Conservation (phyloP, 2,329 filamentous ascomycete species). For the Fusarium subglutinans region DNA sequence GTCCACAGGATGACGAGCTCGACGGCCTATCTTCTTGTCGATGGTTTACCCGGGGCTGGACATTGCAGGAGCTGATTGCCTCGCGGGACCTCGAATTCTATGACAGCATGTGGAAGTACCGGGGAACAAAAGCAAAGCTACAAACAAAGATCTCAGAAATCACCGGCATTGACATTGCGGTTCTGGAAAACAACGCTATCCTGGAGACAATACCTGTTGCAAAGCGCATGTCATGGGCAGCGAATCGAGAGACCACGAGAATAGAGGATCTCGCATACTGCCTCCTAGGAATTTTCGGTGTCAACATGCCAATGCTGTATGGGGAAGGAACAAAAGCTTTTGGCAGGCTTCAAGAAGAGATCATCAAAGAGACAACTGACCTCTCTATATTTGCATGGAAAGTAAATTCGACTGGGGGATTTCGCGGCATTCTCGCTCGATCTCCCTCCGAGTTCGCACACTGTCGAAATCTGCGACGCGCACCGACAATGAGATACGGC, state of each 20-base stretch:
- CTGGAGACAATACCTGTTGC: not conserved
- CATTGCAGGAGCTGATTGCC: constrained; percentile 6
- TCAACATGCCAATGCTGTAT: constrained; percentile 19
- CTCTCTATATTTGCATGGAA: constrained; percentile 22
- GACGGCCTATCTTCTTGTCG: not conserved
- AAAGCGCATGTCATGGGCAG: constrained; percentile 15
- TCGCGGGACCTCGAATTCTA: not conserved
- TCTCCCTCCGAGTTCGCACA: not conserved
- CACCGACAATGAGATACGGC: not conserved
- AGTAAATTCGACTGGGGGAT: not conserved
- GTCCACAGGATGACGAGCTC: fast-evolving
- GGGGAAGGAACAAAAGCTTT: constrained; percentile 11
- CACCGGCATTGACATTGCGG: not conserved
- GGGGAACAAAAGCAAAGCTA: not conserved
- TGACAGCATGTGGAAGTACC: not conserved
- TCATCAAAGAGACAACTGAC: constrained; percentile 9
- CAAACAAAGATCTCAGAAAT: not conserved
- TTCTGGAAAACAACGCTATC: not conserved
- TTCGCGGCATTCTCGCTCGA: not conserved
- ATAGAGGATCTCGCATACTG: constrained; percentile 14
- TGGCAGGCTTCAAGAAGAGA: constrained; percentile 13
- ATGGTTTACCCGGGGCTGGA: constrained; percentile 10
- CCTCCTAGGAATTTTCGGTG: not conserved
- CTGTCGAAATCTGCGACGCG: not conserved
- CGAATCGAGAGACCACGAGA: not conserved